Percentiles rank a stretch among this genome's conserved stretches.
Conservation (phyloP, 2,329 filamentous ascomycete species). For the Beauveria medogensis region DNA sequence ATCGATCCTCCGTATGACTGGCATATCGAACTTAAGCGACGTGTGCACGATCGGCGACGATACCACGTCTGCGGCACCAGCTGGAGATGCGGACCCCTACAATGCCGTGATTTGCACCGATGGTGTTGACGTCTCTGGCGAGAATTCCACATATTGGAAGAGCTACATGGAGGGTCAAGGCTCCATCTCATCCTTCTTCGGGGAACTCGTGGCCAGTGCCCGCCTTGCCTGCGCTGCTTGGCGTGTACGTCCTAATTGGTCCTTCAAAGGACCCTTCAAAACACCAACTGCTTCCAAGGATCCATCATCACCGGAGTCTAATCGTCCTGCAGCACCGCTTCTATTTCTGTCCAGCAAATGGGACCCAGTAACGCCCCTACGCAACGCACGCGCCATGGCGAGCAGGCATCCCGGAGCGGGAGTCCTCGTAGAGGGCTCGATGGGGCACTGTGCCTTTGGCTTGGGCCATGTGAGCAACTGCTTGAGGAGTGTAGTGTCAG, state of each 20-base stretch:
- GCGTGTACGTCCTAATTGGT: constrained; percentile 7
- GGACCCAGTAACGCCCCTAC: constrained; percentile 40
- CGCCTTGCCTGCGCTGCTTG: constrained; percentile 33
- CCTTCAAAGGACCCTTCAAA: constrained; percentile 6
- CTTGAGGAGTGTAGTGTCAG: constrained; percentile 12
- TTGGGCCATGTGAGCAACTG: constrained; percentile 12
- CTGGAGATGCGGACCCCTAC: not conserved
- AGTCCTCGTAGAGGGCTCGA: constrained; percentile 17
- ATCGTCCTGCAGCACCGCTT: constrained; percentile 32
- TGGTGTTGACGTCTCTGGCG: constrained; percentile 19
- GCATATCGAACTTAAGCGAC: not conserved
- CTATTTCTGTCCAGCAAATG: constrained; percentile 34
- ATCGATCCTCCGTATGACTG: accelerated
- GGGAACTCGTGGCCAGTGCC: constrained; percentile 24
- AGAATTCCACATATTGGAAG: constrained; percentile 19
- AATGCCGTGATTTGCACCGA: constrained; percentile 27
- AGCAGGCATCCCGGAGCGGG: constrained; percentile 15
- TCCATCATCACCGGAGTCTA: constrained; percentile 14
- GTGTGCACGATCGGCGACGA: not conserved
- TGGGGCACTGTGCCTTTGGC: constrained; percentile 15
- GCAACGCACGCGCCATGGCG: constrained; percentile 25
- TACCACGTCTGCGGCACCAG: not conserved
- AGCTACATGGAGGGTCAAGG: constrained; percentile 22
- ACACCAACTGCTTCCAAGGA: not conserved
- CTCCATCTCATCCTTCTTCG: constrained; percentile 23